A percentile compares a stretch with the other conserved stretches of the same genome.
Conservation (phyloP, 345 rosid species). For the Lepidium aucheri region DNA sequence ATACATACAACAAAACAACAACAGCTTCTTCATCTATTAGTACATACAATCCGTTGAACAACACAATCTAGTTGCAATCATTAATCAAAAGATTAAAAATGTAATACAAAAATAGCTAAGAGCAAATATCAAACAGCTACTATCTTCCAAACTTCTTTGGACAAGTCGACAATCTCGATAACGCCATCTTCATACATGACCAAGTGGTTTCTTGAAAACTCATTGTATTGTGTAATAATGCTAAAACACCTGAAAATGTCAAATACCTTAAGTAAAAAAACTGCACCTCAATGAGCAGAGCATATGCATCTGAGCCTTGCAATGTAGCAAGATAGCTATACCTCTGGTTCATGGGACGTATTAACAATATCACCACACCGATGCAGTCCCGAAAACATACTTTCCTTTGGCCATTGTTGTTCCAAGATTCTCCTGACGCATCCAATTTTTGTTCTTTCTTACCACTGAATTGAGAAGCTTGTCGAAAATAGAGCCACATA, state of each 20-base stretch:
- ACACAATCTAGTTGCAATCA: neutral
- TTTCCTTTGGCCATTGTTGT: constrained; percentile 21
- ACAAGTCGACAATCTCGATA: constrained; percentile 52
- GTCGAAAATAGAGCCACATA: neutral
- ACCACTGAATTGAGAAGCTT: constrained; percentile 10
- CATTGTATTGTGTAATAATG: constrained; percentile 53
- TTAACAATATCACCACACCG: constrained; percentile 54
- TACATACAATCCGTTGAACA: neutral
- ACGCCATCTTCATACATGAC: constrained; percentile 74
- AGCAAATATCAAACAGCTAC: constrained; percentile 25
- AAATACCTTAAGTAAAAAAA: neutral
- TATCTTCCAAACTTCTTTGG: constrained; percentile 63
- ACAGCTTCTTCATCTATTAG: neutral
- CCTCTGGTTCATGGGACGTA: constrained; percentile 45
- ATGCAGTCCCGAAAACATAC: constrained; percentile 43
- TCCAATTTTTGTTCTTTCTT: neutral
- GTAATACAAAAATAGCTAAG: neutral
- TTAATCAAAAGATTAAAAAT: neutral
- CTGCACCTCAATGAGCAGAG: neutral
- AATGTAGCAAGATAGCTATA: neutral
- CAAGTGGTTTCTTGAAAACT: constrained; percentile 48
- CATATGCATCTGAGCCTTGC: neutral
- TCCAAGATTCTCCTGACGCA: constrained; percentile 43
- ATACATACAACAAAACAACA: neutral
- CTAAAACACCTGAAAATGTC: constrained; percentile 50